Evolutionary conservation across 495 filamentous ascomycete genomes (phyloP).

Genomic region (Hypoxylon fuscum): DNA sequence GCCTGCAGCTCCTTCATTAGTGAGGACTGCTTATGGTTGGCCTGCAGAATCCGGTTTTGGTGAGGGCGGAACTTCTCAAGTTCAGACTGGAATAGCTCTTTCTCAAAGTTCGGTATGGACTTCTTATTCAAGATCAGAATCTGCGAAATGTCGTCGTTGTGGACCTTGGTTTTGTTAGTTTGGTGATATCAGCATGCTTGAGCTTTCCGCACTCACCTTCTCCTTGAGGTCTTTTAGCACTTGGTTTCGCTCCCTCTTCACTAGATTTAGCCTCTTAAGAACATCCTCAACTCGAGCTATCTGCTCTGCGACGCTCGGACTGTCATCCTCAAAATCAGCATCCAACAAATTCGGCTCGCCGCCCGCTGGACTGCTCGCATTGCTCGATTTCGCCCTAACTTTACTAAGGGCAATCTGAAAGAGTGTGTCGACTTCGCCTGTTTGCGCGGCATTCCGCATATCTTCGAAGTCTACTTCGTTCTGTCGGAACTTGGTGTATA

Average conservation of each 20-base stretch:
- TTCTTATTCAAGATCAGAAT: slow-evolving; percentile 98
- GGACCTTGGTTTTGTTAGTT: slow-evolving; percentile 69
- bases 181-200: slow-evolving; percentile 4
- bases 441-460: slow-evolving; percentile 90
- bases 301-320: slow-evolving; percentile 85
- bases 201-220: slow-evolving; percentile 68
- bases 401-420: slow-evolving; percentile 83
- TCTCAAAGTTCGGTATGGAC: slow-evolving; percentile 86
- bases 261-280: slow-evolving; percentile 86
- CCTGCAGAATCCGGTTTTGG: slow-evolving; percentile 88
- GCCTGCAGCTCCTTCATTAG: slow-evolving; percentile 95
- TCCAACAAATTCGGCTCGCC: slow-evolving; percentile 83
- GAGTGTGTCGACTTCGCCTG: slow-evolving; percentile 85
- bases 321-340: slow-evolving; percentile 85
- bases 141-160: slow-evolving; percentile 95
- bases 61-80: slow-evolving; percentile 96
- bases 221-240: slow-evolving; percentile 97
- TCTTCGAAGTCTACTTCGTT: slow-evolving; percentile 91
- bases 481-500: slow-evolving; percentile 82
- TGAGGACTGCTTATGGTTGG: slow-evolving; percentile 90
- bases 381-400: slow-evolving; percentile 64
- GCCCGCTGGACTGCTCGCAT: slow-evolving; percentile 65
- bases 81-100: slow-evolving; percentile 89
- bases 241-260: slow-evolving; percentile 89
- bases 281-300: slow-evolving; percentile 90